Evolutionary conservation across 2,329 filamentous ascomycete species (phyloP).

Genomic region (Epichloe hybrida): DNA sequence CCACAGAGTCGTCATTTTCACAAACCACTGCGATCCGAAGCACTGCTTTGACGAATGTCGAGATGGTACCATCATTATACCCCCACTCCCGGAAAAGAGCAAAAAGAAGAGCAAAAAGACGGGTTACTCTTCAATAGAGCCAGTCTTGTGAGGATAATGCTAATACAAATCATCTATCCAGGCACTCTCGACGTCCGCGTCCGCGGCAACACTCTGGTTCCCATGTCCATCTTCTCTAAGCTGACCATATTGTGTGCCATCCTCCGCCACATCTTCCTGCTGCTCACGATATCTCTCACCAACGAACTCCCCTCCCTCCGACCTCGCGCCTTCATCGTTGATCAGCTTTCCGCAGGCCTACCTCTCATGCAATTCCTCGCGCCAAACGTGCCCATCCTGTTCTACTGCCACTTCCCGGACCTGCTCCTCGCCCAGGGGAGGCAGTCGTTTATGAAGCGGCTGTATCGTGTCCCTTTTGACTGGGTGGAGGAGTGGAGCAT

Average conservation of each 20-base stretch:
- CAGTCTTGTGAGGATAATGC: neutral
- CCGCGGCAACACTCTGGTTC: constrained; percentile 67
- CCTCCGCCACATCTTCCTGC: constrained; percentile 73
- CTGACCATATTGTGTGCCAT: constrained; percentile 89
- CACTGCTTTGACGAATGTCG: constrained; percentile 97
- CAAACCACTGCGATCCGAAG: constrained; percentile 75
- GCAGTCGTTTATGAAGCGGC: constrained; percentile 39
- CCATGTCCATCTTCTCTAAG: constrained; percentile 62
- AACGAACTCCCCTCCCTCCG: constrained; percentile 47
- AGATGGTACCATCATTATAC: constrained; percentile 46
- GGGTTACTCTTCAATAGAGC: neutral
- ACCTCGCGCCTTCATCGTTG: constrained; percentile 71
- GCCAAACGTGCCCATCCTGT: constrained; percentile 56
- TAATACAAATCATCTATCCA: constrained; percentile 18
- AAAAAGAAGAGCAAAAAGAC: neutral
- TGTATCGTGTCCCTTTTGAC: constrained; percentile 74
- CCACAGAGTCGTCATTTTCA: constrained; percentile 83
- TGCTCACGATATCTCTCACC: constrained; percentile 49
- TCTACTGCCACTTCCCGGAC: constrained; percentile 98
- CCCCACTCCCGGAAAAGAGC: neutral
- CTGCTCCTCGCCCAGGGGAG: constrained; percentile 67
- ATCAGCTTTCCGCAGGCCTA: constrained; percentile 83
- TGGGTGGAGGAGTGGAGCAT: constrained; percentile 83
- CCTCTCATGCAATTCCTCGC: constrained; percentile 58
- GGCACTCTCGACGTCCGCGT: constrained; percentile 90